Evolutionary conservation across 2,329 filamentous ascomycete species (phyloP).

Genomic region (Colletotrichum magnum): DNA sequence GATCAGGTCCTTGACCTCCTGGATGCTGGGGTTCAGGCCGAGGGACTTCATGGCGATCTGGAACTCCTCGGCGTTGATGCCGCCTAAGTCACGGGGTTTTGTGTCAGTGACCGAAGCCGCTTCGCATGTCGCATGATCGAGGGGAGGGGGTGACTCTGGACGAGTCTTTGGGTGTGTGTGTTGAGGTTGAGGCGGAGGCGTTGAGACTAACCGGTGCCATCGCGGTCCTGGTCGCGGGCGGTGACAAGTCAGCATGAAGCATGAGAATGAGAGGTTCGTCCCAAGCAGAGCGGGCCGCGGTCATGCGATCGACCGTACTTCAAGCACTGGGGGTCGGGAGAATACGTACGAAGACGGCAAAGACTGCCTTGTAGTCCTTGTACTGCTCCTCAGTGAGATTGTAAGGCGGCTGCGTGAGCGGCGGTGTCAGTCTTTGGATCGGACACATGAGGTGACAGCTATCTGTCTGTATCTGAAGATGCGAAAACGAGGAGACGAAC

Average conservation of each 20-base stretch:
- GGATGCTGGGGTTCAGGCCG: conserved; percentile 41
- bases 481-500: conserved; percentile 29
- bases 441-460: not conserved
- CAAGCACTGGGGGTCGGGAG: conserved; percentile 7
- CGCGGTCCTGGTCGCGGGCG: conserved; percentile 35
- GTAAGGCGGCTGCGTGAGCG: conserved; percentile 30
- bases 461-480: conserved; percentile 12
- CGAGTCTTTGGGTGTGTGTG: not conserved
- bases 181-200: not conserved
- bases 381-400: conserved; percentile 41
- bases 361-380: conserved; percentile 41
- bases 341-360: conserved; percentile 41
- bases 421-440: conserved; percentile 3
- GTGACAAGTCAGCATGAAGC: conserved; percentile 25
- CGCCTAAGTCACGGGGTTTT: conserved; percentile 20
- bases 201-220: conserved; percentile 41
- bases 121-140: not conserved
- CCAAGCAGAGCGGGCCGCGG: conserved; percentile 12
- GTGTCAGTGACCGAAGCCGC: conserved; percentile 17
- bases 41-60: conserved; percentile 43
- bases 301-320: conserved; percentile 4
- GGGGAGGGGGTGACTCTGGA: not conserved
- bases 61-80: conserved; percentile 41
- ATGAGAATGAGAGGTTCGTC: conserved; percentile 29
- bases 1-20: conserved; percentile 43